Percentiles rank a stretch among this genome's conserved stretches.
These are phyloP conservation scores for Discostella stelligeroides DNA, from an alignment of 108 stramenopile genomes.

Conservation along the genomic window DNA sequence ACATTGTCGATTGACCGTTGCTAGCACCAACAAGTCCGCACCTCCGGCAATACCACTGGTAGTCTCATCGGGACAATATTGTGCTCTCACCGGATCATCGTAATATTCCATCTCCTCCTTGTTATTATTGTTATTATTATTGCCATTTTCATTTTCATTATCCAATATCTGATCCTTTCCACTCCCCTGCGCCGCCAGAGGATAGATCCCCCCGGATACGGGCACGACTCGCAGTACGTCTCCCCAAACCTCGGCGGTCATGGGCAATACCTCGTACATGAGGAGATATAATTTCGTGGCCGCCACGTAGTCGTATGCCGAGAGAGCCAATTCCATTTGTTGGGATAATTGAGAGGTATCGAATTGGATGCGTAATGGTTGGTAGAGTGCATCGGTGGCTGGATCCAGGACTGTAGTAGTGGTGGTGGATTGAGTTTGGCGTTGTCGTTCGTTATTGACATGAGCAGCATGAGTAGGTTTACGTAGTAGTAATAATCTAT, in stretches of 20 bases:
- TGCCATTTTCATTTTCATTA: not conserved
- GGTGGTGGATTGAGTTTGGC: too few relatives aligned
- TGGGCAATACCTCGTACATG: conserved; percentile 45
- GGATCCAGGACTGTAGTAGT: conserved; percentile 11
- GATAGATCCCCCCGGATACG: conserved; percentile 49
- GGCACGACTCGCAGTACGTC: conserved; percentile 44
- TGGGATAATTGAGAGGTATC: conserved; percentile 24
- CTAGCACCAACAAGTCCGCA: conserved; percentile 46
- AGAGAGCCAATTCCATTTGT: conserved; percentile 29
- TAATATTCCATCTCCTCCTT: conserved; percentile 12
- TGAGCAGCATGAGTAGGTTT: too few relatives aligned
- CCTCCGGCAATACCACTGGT: conserved; percentile 44
- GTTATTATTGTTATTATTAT: conserved; percentile 3
- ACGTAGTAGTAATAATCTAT: too few relatives aligned
- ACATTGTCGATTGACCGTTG: conserved; percentile 52
- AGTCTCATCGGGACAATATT: conserved; percentile 51
- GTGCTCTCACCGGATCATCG: conserved; percentile 39
- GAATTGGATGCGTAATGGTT: conserved; percentile 47
- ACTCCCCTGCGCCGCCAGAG: conserved; percentile 31
- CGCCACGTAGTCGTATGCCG: conserved; percentile 13
- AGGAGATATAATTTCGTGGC: conserved; percentile 46
- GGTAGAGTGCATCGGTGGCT: conserved; percentile 29
- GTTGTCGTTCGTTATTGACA: too few relatives aligned
- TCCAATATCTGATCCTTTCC: conserved; percentile 18
- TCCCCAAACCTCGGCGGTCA: conserved; percentile 42